Conservation (phyloP, 2,329 filamentous ascomycete species). For the Delphinella strobiligena region DNA sequence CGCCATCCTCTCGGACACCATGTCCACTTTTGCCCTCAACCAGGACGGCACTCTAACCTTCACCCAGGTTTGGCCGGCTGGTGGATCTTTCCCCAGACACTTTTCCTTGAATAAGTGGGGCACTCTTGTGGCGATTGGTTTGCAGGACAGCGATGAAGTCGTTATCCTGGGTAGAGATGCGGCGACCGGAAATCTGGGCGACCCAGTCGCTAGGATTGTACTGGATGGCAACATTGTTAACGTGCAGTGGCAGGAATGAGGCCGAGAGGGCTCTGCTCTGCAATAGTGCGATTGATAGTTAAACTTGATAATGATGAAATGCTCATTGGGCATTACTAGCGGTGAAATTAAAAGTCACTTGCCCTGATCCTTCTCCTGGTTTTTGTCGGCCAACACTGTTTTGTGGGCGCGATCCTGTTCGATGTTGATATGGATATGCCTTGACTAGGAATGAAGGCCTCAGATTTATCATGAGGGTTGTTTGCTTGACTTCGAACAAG, state of each 20-base stretch:
- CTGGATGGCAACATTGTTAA: constrained; percentile 23
- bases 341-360: no score
- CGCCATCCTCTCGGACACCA: constrained; percentile 38
- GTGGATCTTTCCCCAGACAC: constrained; percentile 54
- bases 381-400: no score
- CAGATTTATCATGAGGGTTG: no score
- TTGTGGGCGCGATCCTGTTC: no score
- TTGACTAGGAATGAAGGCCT: no score
- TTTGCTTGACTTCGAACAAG: no score
- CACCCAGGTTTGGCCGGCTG: constrained; percentile 48
- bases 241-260: constrained; percentile 25
- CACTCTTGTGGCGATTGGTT: constrained; percentile 50
- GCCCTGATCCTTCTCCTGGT: no score
- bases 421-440: no score
- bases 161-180: constrained; percentile 50
- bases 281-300: no score
- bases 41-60: constrained; percentile 44
- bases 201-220: constrained; percentile 24
- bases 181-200: constrained; percentile 46
- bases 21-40: constrained; percentile 51
- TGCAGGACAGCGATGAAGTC: constrained; percentile 50
- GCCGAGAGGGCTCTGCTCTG: no score
- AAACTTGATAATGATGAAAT: no score
- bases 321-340: no score
- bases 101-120: constrained; percentile 56